Conservation (phyloP, 495 filamentous ascomycete species). For the Astrothelium subdiscretum region DNA sequence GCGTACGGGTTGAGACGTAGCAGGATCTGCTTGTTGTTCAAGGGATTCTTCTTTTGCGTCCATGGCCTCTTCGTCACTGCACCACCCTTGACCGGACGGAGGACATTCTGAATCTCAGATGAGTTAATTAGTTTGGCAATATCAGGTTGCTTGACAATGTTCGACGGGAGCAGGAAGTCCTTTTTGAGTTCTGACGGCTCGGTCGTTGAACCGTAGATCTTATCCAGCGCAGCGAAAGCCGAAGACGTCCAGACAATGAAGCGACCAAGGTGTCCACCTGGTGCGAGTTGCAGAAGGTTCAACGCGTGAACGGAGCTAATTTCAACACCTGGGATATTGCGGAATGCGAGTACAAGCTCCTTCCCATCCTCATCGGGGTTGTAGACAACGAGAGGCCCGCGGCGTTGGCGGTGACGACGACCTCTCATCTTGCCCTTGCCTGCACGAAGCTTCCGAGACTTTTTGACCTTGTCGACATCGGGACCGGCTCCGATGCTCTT, state of each 20-base stretch:
- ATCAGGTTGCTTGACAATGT: constrained; percentile 81
- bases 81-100: constrained; percentile 78
- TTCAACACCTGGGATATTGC: constrained; percentile 98
- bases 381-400: constrained; percentile 94
- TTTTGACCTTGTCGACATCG: constrained; percentile 88
- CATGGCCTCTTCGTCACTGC: constrained; percentile 76
- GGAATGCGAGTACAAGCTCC: constrained; percentile 82
- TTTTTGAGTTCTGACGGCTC: constrained; percentile 81
- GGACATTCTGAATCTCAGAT: constrained; percentile 90
- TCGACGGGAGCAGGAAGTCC: constrained; percentile 90
- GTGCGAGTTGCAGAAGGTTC: constrained; percentile 97
- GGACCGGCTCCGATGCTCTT: constrained; percentile 79
- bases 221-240: constrained; percentile 89
- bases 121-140: constrained; percentile 96
- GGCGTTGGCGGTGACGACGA: constrained; percentile 91
- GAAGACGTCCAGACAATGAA: constrained; percentile 98
- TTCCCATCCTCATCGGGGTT: constrained; percentile 85
- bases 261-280: constrained; percentile 95
- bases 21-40: constrained; percentile 93
- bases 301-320: constrained; percentile 86
- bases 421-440: constrained; percentile 96
- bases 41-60: constrained; percentile 99
- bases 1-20: constrained; percentile 97
- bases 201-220: constrained; percentile 87
- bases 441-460: constrained; percentile 84